Conservation (phyloP, 148 eudicot species). For the Pouteria glomerata region DNA sequence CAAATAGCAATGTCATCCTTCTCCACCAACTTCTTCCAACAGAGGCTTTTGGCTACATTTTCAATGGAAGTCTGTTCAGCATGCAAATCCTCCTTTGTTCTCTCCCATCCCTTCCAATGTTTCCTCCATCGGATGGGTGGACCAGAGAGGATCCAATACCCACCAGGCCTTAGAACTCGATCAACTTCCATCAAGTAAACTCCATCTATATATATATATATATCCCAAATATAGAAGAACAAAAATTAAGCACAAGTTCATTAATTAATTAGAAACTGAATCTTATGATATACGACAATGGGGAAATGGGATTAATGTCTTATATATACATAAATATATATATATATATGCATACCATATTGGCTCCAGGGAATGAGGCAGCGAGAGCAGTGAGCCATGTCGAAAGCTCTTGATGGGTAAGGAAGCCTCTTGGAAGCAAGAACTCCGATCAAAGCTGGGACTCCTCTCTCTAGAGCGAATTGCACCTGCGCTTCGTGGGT, state of each 20-base stretch:
- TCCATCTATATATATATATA: conserved; percentile 50
- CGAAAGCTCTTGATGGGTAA: conserved; percentile 72
- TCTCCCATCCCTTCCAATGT: conserved; percentile 70
- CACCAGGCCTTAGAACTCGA: conserved; percentile 69
- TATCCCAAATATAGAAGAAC: too few species aligned
- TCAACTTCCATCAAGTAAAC: conserved; percentile 69
- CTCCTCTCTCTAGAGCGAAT: conserved; percentile 74
- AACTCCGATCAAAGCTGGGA: conserved; percentile 68
- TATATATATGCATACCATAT: conserved; percentile 31
- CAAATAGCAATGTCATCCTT: conserved; percentile 69
- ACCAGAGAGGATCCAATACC: conserved; percentile 78
- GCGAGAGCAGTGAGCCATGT: conserved; percentile 92
- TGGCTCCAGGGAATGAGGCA: conserved; percentile 86
- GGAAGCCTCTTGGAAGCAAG: conserved; percentile 62
- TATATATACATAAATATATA: neutral
- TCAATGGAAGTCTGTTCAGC: conserved; percentile 67
- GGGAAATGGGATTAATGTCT: neutral
- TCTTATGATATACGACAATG: too few species aligned
- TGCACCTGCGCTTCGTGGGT: conserved; percentile 82
- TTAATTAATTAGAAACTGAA: too few species aligned
- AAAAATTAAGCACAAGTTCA: neutral
- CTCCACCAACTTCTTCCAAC: conserved; percentile 71
- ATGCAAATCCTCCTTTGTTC: conserved; percentile 61
- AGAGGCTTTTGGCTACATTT: conserved; percentile 56
- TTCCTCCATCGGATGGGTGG: conserved; percentile 59